phyloP scores from a whole-genome alignment of 345 rosid genomes.

The Euphorbia lathyris region DNA sequence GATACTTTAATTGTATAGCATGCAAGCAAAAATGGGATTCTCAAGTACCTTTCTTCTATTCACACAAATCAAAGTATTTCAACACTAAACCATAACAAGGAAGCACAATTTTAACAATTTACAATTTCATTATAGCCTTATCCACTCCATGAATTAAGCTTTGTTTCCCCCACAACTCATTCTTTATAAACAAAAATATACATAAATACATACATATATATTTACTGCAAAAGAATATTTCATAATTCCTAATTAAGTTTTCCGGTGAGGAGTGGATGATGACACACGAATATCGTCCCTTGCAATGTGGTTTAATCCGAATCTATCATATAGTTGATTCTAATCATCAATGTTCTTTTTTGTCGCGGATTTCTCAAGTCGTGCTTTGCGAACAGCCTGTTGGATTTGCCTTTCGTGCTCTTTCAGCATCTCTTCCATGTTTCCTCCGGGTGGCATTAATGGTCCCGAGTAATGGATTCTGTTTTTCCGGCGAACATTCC shows the following conservation, averaged over 20 bases:
- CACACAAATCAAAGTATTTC: too few species aligned
- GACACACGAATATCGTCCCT: slow-evolving; percentile 8
- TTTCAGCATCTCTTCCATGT: slow-evolving; percentile 75
- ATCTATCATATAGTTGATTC: slow-evolving; percentile 19
- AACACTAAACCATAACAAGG: too few species aligned
- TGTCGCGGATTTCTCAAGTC: slow-evolving; percentile 53
- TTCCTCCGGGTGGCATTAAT: slow-evolving; percentile 82
- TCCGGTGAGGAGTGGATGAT: background rate
- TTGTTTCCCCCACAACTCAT: too few species aligned
- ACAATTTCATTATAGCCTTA: too few species aligned
- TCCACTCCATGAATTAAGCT: too few species aligned
- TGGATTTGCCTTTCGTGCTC: slow-evolving; percentile 94
- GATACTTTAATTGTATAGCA: too few species aligned
- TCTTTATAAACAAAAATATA: too few species aligned
- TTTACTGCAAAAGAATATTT: slow-evolving; percentile 3
- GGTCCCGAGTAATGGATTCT: slow-evolving; percentile 90
- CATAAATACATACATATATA: too few species aligned
- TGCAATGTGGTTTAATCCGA: background rate
- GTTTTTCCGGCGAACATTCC: slow-evolving; percentile 55
- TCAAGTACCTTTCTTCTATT: too few species aligned
- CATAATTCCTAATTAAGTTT: background rate
- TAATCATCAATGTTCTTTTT: slow-evolving; percentile 34
- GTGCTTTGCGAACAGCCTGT: slow-evolving; percentile 81
- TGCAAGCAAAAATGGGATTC: too few species aligned
- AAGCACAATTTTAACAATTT: too few species aligned